Base-by-base conservation (phyloP, 208 protist species). In the Acanthamoeba castellanii region DNA sequence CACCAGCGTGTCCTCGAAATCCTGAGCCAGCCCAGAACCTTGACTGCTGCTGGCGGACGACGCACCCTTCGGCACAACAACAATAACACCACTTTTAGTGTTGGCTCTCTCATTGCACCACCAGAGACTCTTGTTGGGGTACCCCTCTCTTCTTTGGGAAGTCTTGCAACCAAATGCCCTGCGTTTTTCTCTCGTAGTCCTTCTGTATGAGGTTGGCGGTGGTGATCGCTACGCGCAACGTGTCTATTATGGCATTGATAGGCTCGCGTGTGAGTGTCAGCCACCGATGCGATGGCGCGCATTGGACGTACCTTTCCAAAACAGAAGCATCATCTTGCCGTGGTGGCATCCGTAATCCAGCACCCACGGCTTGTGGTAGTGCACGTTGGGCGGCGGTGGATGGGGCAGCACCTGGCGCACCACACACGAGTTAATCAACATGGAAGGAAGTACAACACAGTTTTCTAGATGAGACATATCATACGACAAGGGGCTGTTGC, bases 311-410 rank as follows among this genome's bases (percentile, higher is more conserved):
- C 76, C 76, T 13, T 66, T 32, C 50, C 50, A 91, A 30, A 91
- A 91, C 18, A 93, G 42, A 16, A 93, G 42, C 88, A 93, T 72
- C 88, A 93, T 72, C 88, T 93, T 93, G 88, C 64, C 68, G 47
- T 93, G 88, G 42, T 81, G 37, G 47, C 45, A 66, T 7, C 88
- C 88, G 42, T 93, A 93, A 8, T 50, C 45, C 7, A 93, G 42
- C 34, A 93, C 42, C 30, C 47, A 57, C n/a, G 88, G 64, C 57
- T 93, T 78, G 64, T 57, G 66, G 64, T 66, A 81, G 68, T 72
- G 66, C 3, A 93, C 88, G 66, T 91, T 91, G 55, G 84, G 34
- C 27, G 88, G 66, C 34, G 34, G 57, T 81, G 37, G 88, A 25
- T 50, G 22, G 22, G 57, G 88, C 57, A 68, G 27, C 7, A 92